Evolutionary conservation across 768 basidiomycete species (phyloP).

Genomic region (Boletus rubroflammeus): DNA sequence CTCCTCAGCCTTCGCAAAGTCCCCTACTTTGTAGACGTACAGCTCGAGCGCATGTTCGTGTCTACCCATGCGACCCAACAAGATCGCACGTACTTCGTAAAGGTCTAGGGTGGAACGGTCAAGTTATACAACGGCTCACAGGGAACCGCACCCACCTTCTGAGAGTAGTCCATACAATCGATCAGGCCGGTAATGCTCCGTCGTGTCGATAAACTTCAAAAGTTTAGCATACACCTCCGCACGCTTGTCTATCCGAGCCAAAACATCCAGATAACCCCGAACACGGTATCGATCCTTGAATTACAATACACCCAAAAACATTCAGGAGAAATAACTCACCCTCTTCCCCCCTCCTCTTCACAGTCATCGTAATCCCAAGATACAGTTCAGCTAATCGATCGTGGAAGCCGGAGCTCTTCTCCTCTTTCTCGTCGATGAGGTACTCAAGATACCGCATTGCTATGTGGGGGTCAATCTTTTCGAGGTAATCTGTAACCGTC

Average conservation of each 20-base stretch:
- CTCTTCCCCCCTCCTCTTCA: conserved; percentile 57
- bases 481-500: conserved; percentile 74
- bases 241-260: conserved; percentile 38
- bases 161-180: conserved; percentile 79
- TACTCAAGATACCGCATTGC: conserved; percentile 83
- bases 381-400: conserved; percentile 89
- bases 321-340: conserved; percentile 36
- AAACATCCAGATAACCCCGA: neutral
- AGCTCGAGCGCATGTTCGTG: conserved; percentile 95
- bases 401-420: conserved; percentile 68
- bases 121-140: neutral
- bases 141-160: conserved; percentile 54
- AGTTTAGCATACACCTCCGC: conserved; percentile 63
- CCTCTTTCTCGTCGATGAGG: conserved; percentile 70
- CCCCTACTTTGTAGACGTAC: conserved; percentile 84
- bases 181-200: conserved; percentile 69
- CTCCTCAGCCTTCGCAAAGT: conserved; percentile 88
- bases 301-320: neutral
- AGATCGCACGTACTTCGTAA: conserved; percentile 87
- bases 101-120: conserved; percentile 51
- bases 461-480: conserved; percentile 61
- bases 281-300: neutral
- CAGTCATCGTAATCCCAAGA: conserved; percentile 58
- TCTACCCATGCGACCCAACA: conserved; percentile 83
- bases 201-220: conserved; percentile 69